Evolutionary conservation across 495 filamentous ascomycete species (phyloP), one percentile per base, ranked within the genome.

Genomic region (Aspergillus affinis): DNA sequence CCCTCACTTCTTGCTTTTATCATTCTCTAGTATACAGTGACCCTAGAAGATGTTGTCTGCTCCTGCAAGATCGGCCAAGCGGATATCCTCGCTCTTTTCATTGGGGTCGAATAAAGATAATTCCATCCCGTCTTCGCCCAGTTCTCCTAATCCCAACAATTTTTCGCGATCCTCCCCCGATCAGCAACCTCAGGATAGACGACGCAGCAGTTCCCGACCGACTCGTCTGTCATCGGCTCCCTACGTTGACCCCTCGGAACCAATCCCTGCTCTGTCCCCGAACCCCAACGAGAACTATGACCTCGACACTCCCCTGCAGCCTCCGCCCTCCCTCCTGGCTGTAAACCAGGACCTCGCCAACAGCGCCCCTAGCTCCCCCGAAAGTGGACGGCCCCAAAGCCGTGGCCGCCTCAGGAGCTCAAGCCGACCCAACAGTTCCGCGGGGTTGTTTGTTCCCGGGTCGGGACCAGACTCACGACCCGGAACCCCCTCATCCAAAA

Each of bases 31-130:
- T 45, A 9, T 44, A 51, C 63, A 60, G 60, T 58, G 46, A 54
- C 48, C 15, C 23, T 46, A 32, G 48, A 75, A 61, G 55, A 80
- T 80, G 76, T 68, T 79, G 65, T 79, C 76, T 27, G 77, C 74
- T 73, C 78, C 76, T 52, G 74, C 75, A 61, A 81, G 78, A 64
- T 76, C 77, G 62, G 76, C 78, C 60, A 77, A 78, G 72, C 78
- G 78, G 61, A 79, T 81, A 54, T 79, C 77, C 12, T 81, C 78
- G 45, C 72, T 81, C 30, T 78, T 81, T 57, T 78, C 77, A 29
- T 54, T 79, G 64, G 69, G 75, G 9, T 72, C 72, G 7, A 68
- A 74, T 48, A 74, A 73, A 61, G 75, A 81, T 56, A 46, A 27
- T 48, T 66, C 72, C 4, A 66, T 60, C 50, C 65, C 74, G 5